Evolutionary conservation across 495 filamentous ascomycete genomes (phyloP), one percentile per base, ranked within the genome.

Genomic region (Cercophora sp.): DNA sequence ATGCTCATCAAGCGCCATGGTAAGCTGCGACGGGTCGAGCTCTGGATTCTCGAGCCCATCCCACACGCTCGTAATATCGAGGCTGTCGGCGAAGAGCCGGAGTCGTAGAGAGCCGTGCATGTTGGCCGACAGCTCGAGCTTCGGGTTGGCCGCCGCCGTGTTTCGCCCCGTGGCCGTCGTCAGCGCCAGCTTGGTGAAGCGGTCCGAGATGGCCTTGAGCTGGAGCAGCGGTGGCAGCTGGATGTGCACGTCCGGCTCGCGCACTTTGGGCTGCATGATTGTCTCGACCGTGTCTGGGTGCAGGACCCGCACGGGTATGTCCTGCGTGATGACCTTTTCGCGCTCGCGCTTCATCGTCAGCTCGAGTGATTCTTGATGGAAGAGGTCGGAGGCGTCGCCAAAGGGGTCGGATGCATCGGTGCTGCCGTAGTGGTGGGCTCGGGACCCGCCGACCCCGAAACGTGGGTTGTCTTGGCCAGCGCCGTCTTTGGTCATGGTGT

Each of bases 161-260:
- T 46, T 24, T 42, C 59, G 37, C 51, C 60, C 29, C 35, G 59
- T 36, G 15, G 70, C 55, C 5, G 79, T 63, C 2, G 72, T 71
- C 13, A 68, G 51, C 37, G 76, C 75, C 0, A 96, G 79, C 56
- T 88, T 91, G 36, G 89, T 96, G 71, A 96, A 96, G 34, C 93
- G 85, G 67, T 98, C 93, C 5, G 86, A 90, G 52, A 97, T 92
- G 49, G 83, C 83, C 57, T 96, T 96, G 45, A 98, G 71, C 56
- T 94, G 89, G 5, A 85, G 63, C 3, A 98, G 71, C 0, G 86
- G 82, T 0, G 93, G 93, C 0, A 98, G 81, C 29, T 88, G 80
- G 67, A 98, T 92, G 70, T 97, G 87, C 1, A 96, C 91, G 63
- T 98, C 92, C 35, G 92, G 90, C 60, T 96, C 91, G 19, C 89